Evolutionary conservation across 2,329 filamentous ascomycete genomes (phyloP).

Genomic region (Claviceps citrina): DNA sequence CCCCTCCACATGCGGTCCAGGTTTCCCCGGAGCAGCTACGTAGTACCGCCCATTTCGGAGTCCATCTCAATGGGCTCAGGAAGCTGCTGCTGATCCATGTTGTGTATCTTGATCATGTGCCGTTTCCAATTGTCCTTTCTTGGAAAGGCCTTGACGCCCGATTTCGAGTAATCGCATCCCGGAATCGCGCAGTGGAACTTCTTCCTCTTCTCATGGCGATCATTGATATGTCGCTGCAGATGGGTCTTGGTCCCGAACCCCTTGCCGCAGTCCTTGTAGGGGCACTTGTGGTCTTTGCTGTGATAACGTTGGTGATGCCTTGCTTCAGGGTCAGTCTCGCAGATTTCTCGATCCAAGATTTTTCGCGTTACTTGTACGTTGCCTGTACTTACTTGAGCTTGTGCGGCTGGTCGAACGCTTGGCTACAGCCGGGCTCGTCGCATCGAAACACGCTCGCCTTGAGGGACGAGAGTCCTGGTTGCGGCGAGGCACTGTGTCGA

Average conservation of each 20-base stretch:
- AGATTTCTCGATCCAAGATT: too few species aligned
- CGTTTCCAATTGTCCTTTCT: conserved; percentile 48
- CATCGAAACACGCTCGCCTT: conserved; percentile 18
- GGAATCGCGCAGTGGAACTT: conserved; percentile 42
- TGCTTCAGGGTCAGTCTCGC: conserved; percentile 11
- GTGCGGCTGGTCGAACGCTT: conserved; percentile 40
- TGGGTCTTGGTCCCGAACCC: conserved; percentile 47
- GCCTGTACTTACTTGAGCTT: conserved; percentile 35
- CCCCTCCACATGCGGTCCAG: too few species aligned
- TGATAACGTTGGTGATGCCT: conserved; percentile 48
- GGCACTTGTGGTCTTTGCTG: conserved; percentile 42
- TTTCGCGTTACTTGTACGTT: conserved; percentile 9
- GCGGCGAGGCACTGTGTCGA: conserved; percentile 22
- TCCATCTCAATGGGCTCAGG: conserved; percentile 29
- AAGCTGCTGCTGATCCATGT: conserved; percentile 23
- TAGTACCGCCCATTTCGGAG: conserved; percentile 19
- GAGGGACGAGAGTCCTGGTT: conserved; percentile 15
- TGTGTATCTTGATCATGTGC: conserved; percentile 46
- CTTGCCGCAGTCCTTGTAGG: conserved; percentile 36
- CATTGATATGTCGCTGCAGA: conserved; percentile 46
- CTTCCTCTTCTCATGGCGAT: conserved; percentile 43
- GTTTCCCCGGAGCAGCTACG: too few species aligned
- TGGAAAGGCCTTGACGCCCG: conserved; percentile 42
- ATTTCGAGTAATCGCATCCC: conserved; percentile 39
- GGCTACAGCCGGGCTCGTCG: conserved; percentile 22